Evolutionary conservation across 2,329 filamentous ascomycete species (phyloP).

Genomic region (Xylariaceae sp.): DNA sequence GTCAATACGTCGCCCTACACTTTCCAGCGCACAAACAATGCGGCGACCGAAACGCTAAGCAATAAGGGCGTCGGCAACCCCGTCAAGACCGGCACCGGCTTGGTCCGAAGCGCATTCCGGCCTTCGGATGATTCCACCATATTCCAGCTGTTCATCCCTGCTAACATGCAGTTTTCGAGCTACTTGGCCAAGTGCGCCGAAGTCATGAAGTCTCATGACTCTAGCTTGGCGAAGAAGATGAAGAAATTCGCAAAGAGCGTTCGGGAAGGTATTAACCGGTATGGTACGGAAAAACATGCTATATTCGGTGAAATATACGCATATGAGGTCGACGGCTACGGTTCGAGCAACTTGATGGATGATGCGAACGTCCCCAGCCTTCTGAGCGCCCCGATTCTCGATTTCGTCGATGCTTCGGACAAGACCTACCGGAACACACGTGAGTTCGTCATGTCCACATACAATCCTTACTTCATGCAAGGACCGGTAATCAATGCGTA

Average conservation of each 20-base stretch:
- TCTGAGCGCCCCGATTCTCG: constrained; percentile 50
- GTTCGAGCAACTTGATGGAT: constrained; percentile 53
- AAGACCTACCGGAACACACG: constrained; percentile 68
- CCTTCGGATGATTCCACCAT: constrained; percentile 76
- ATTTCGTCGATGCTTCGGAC: constrained; percentile 43
- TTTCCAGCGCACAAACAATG: constrained; percentile 61
- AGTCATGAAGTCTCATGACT: constrained; percentile 30
- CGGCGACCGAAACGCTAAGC: constrained; percentile 66
- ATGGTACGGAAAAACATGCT: constrained; percentile 60
- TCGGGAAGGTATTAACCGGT: constrained; percentile 57
- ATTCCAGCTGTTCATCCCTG: constrained; percentile 71
- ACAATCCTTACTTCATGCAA: constrained; percentile 67
- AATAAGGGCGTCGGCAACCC: constrained; percentile 68
- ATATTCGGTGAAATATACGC: constrained; percentile 61
- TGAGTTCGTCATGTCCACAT: constrained; percentile 63
- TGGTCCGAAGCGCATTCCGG: constrained; percentile 71
- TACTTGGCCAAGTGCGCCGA: constrained; percentile 44
- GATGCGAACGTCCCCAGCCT: constrained; percentile 57
- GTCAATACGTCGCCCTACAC: constrained; percentile 57
- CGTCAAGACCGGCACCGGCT: constrained; percentile 59
- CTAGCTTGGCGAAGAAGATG: constrained; percentile 43
- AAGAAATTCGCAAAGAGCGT: constrained; percentile 52
- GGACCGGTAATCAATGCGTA: constrained; percentile 46
- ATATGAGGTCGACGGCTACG: constrained; percentile 63
- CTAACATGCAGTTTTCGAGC: constrained; percentile 64